Evolutionary conservation across 208 protist genomes (phyloP).

Genomic region (Trypanosoma brucei): DNA sequence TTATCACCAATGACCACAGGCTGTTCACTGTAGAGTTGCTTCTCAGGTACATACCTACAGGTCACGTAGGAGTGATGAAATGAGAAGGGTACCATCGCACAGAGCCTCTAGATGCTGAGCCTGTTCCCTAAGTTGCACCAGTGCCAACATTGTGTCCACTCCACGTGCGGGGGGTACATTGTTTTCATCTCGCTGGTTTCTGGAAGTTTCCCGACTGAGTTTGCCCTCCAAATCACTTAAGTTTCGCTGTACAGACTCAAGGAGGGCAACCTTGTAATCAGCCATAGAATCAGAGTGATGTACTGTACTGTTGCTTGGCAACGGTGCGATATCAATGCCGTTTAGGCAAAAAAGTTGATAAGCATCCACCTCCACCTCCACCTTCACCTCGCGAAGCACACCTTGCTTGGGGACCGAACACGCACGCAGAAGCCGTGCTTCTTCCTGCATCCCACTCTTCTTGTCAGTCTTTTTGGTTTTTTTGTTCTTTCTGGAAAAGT

Average conservation of each 20-base stretch:
- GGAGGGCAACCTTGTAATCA: conserved; percentile 49
- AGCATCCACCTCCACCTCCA: conserved; percentile 55
- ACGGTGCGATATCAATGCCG: conserved; percentile 17
- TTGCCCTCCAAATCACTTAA: conserved; percentile 25
- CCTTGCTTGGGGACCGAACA: conserved; percentile 38
- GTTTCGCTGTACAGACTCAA: conserved; percentile 47
- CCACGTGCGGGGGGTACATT: conserved; percentile 38
- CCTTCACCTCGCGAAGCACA: conserved; percentile 57
- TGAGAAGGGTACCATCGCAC: conserved; percentile 49
- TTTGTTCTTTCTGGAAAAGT: conserved; percentile 25
- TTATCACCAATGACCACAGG: neutral
- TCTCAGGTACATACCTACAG: conserved; percentile 15
- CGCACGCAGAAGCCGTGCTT: conserved; percentile 38
- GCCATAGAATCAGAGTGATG: conserved; percentile 37
- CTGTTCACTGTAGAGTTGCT: conserved; percentile 3
- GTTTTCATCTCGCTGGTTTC: conserved; percentile 35
- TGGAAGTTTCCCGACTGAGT: conserved; percentile 39
- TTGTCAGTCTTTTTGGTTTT: conserved; percentile 3
- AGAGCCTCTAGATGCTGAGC: conserved; percentile 60
- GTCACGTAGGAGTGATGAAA: conserved; percentile 33
- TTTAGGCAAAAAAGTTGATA: conserved; percentile 54
- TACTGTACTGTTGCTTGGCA: conserved; percentile 32
- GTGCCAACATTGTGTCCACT: conserved; percentile 43
- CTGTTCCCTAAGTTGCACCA: conserved; percentile 57
- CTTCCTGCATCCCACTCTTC: conserved; percentile 15